Percentiles rank a stretch among this genome's conserved stretches.
These are phyloP conservation scores for Pelargonium australe DNA, from an alignment of 441 rosid genomes.

Conservation along the genomic window DNA sequence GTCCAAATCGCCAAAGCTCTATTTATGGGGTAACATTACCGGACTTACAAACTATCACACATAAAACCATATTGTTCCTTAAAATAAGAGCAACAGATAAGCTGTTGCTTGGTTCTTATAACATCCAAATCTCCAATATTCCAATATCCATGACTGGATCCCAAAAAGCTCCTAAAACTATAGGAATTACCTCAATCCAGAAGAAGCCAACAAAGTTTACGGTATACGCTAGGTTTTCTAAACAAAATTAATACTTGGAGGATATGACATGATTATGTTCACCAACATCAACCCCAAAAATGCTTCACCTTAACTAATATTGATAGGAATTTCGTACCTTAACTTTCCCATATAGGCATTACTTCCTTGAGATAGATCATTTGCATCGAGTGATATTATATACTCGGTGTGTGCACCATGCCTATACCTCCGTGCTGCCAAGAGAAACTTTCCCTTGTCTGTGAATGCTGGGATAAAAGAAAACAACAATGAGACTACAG, in stretches of 20 bases:
- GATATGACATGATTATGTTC: background rate
- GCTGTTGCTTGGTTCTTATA: too few relatives aligned
- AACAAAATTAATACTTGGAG: background rate
- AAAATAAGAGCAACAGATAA: too few relatives aligned
- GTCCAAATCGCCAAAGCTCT: too few relatives aligned
- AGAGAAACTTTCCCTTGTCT: constrained; percentile 81
- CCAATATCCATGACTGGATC: too few relatives aligned
- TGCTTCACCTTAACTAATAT: too few relatives aligned
- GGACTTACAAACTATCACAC: too few relatives aligned
- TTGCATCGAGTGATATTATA: constrained; percentile 74
- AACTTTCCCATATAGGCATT: constrained; percentile 84
- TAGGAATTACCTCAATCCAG: too few relatives aligned
- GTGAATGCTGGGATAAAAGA: constrained; percentile 44
- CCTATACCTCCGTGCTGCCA: constrained; percentile 80
- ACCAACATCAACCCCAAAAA: background rate
- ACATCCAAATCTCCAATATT: too few relatives aligned
- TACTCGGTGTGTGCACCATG: constrained; percentile 75
- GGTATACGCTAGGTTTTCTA: background rate
- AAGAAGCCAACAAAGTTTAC: too few relatives aligned
- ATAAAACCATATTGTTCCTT: too few relatives aligned
- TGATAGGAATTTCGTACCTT: constrained; percentile 35
- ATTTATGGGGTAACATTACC: too few relatives aligned
- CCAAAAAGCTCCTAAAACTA: too few relatives aligned
- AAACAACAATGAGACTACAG: background rate
- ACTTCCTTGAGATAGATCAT: constrained; percentile 86